Evolutionary conservation across 1,284 basidiomycete species (phyloP).

Genomic region (Volvariella surrecta): DNA sequence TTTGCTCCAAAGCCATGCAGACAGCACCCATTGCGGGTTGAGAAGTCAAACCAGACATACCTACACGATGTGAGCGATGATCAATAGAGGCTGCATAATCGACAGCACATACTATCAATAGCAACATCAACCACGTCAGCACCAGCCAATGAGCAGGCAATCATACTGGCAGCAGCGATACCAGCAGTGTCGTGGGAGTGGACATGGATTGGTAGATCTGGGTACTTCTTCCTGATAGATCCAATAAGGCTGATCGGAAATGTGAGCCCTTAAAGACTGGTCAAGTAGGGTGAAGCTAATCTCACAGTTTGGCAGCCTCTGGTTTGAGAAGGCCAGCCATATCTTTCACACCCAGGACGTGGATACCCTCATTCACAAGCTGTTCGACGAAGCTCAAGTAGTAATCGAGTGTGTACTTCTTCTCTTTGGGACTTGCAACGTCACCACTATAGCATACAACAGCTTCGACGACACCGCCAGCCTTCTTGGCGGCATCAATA

Average conservation of each 20-base stretch:
- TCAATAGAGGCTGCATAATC: too few relatives aligned
- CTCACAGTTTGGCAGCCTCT: constrained; percentile 79
- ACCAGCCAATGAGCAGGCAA: constrained; percentile 91
- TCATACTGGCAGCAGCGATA: constrained; percentile 95
- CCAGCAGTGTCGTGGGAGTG: constrained; percentile 99
- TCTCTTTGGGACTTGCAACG: constrained; percentile 91
- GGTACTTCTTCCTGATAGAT: constrained; percentile 92
- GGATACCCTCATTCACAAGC: constrained; percentile 93
- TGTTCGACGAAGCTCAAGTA: constrained; percentile 95
- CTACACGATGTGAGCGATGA: too few relatives aligned
- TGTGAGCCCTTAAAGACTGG: constrained; percentile 5
- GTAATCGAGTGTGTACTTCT: constrained; percentile 97
- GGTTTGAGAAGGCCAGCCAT: constrained; percentile 99
- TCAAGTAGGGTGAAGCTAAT: constrained; percentile 5
- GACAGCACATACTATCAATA: constrained; percentile 76
- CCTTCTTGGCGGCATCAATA: constrained; percentile 99
- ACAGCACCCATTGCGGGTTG: constrained; percentile 99
- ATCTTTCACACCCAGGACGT: constrained; percentile 98
- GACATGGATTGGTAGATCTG: constrained; percentile 97
- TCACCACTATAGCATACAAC: constrained; percentile 99
- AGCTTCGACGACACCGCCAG: constrained; percentile 95
- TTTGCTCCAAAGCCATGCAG: constrained; percentile 93
- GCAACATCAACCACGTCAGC: constrained; percentile 98
- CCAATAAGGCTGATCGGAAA: constrained; percentile 65
- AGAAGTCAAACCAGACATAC: constrained; percentile 97